Evolutionary conservation across 2,329 filamentous ascomycete species (phyloP).

Genomic region (Penicillium occitanis): DNA sequence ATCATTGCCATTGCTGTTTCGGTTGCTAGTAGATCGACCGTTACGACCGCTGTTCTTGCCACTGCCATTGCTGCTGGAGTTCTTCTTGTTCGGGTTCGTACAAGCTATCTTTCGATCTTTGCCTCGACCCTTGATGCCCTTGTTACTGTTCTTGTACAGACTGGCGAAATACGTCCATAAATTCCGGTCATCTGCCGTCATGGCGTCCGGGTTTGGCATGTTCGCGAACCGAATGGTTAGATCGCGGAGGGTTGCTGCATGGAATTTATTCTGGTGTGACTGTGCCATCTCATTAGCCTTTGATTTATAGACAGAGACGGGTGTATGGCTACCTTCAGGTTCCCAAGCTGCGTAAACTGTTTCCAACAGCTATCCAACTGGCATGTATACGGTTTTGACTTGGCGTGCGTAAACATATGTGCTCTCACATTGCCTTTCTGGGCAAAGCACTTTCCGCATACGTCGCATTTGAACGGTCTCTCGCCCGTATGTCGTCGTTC

Average conservation of each 20-base stretch:
- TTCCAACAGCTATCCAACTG: conserved; percentile 81
- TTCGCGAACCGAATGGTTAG: conserved; percentile 71
- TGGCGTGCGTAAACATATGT: conserved; percentile 77
- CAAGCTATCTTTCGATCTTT: conserved; percentile 63
- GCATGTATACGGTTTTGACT: conserved; percentile 77
- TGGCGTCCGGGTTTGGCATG: conserved; percentile 59
- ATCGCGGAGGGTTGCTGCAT: conserved; percentile 68
- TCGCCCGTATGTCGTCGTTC: conserved; percentile 84
- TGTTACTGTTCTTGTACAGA: conserved; percentile 98
- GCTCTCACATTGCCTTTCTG: conserved; percentile 83
- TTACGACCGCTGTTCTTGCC: neutral
- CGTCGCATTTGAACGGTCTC: conserved; percentile 75
- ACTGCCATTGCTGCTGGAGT: neutral
- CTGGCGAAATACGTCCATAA: conserved; percentile 80
- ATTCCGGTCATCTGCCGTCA: conserved; percentile 69
- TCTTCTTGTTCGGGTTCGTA: conserved; percentile 18
- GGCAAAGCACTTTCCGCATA: conserved; percentile 79
- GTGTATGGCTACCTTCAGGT: conserved; percentile 68
- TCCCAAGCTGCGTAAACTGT: conserved; percentile 84
- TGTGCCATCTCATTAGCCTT: conserved; percentile 35
- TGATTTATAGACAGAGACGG: neutral
- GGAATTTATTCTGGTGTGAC: conserved; percentile 94
- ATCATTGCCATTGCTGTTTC: conserved; percentile 2
- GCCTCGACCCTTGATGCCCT: conserved; percentile 94
- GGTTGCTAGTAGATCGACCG: neutral